Evolutionary conservation across 2,329 filamentous ascomycete species (phyloP).

Genomic region (Neofusicoccum sp.): DNA sequence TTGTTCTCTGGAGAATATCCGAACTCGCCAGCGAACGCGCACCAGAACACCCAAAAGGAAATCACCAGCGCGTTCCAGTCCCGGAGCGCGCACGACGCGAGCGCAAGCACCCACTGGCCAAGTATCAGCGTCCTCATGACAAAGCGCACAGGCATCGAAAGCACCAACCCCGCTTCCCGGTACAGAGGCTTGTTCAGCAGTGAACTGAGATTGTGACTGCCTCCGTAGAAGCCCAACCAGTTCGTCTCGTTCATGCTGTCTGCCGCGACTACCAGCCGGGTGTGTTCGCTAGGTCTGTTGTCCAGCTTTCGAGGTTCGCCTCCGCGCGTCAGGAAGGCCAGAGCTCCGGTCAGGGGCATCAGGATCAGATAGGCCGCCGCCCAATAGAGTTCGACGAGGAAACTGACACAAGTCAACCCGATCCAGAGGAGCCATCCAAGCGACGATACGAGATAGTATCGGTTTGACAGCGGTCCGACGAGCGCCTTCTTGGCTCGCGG

Average conservation of each 20-base stretch:
- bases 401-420: not conserved
- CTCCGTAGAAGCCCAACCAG: conserved; percentile 10
- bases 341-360: not conserved
- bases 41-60: conserved; percentile 11
- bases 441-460: not conserved
- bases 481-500: not conserved
- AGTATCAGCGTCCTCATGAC: not conserved
- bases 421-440: conserved; percentile 3
- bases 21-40: not conserved
- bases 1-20: not conserved
- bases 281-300: not conserved
- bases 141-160: not conserved
- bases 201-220: not conserved
- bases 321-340: conserved; percentile 1
- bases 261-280: not conserved
- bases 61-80: conserved; percentile 8
- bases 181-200: not conserved
- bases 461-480: not conserved
- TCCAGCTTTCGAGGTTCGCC: not conserved
- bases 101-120: not conserved
- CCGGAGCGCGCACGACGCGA: not conserved
- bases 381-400: not conserved
- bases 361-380: not conserved
- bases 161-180: not conserved
- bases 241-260: not conserved